These are phyloP conservation scores for Eustoma russellianum DNA, from an alignment of 257 asterid species.

Conservation along the genomic window DNA sequence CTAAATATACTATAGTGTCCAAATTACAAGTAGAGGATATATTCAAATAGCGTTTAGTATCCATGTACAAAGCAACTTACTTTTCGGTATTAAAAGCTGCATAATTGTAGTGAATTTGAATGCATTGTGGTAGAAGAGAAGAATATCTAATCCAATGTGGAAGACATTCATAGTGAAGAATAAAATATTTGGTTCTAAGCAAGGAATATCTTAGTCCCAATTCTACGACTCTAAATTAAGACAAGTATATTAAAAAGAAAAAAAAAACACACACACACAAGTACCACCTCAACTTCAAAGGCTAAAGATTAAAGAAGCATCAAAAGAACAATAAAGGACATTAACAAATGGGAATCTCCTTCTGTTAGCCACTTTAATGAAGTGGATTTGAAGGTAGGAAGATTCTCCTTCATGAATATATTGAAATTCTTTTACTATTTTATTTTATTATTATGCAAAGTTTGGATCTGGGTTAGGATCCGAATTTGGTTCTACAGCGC, in stretches of 20 bases:
- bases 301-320: constrained; percentile 28
- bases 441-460: constrained; percentile 12
- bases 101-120: constrained; percentile 34
- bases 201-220: constrained; percentile 67
- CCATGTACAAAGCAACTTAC: constrained; percentile 42
- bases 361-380: constrained; percentile 79
- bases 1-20: too few relatives aligned
- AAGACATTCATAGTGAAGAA: constrained; percentile 35
- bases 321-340: constrained; percentile 37
- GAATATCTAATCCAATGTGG: constrained; percentile 48
- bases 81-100: constrained; percentile 61
- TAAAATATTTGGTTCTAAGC: constrained; percentile 30
- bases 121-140: constrained; percentile 20
- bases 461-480: constrained; percentile 26
- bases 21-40: constrained; percentile 33
- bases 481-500: constrained; percentile 2
- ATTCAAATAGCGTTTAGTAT: constrained; percentile 54
- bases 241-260: constrained; percentile 20
- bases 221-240: constrained; percentile 52
- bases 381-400: constrained; percentile 76
- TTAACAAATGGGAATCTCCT: constrained; percentile 62
- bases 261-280: too few relatives aligned
- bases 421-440: neutral
- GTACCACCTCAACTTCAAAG: constrained; percentile 11
- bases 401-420: constrained; percentile 30